phyloP scores from a whole-genome alignment of 768 basidiomycete species.

The Mycena capillaripes region DNA sequence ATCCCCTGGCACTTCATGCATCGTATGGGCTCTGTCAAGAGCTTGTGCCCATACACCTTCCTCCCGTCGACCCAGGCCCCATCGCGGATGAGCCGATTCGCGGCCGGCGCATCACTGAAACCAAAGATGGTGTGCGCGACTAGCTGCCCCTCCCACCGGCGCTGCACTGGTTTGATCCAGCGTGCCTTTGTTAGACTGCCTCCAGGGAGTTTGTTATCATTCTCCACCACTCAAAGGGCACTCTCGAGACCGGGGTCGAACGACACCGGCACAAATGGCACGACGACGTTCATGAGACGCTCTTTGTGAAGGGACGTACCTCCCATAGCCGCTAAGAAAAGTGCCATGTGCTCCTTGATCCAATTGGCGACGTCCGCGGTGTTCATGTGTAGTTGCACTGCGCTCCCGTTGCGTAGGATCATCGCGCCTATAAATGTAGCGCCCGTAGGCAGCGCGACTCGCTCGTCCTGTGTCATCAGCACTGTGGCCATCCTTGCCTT shows the following conservation, averaged over 20 bases:
- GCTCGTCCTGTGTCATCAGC: neutral
- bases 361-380: neutral
- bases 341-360: neutral
- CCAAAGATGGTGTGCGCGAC: constrained; percentile 22
- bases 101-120: constrained; percentile 23
- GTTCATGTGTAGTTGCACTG: neutral
- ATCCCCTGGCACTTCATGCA: constrained; percentile 37
- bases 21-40: constrained; percentile 29
- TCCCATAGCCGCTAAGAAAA: neutral
- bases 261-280: constrained; percentile 39
- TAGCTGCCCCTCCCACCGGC: constrained; percentile 32
- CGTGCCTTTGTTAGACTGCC: constrained; percentile 25
- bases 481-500: neutral
- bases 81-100: constrained; percentile 31
- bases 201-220: constrained; percentile 15
- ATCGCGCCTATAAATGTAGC: neutral
- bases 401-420: neutral
- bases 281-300: constrained; percentile 21
- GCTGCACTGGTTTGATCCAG: constrained; percentile 44
- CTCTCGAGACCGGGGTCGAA: constrained; percentile 27
- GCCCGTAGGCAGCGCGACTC: neutral
- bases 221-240: constrained; percentile 22
- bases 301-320: constrained; percentile 6
- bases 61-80: constrained; percentile 35
- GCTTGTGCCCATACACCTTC: constrained; percentile 26